Percentiles rank a stretch among this genome's conserved stretches.
Conservation (phyloP, 164 flowering plant species). For the Vitis riparia region DNA sequence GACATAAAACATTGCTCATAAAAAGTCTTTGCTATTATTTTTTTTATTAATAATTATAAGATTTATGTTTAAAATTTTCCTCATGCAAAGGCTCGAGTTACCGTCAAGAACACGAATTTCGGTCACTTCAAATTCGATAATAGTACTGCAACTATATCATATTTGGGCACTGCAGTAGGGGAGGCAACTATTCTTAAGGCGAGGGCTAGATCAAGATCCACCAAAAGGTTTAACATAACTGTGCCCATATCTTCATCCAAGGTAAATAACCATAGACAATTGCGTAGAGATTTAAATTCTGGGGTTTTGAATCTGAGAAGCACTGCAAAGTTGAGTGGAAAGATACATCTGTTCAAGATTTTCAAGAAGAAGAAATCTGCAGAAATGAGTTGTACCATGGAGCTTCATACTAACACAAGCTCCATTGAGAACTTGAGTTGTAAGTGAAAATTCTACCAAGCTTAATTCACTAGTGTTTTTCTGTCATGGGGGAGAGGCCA, state of each 20-base stretch:
- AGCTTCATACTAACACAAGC: too few species aligned
- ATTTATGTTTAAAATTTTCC: too few species aligned
- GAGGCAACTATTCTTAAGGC: background rate
- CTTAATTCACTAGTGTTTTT: too few species aligned
- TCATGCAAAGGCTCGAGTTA: background rate
- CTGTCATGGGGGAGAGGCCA: too few species aligned
- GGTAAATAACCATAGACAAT: background rate
- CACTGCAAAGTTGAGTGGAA: slow-evolving; percentile 16
- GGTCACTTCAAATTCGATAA: background rate
- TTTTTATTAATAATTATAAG: too few species aligned
- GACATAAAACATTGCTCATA: too few species aligned
- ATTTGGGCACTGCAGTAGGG: background rate
- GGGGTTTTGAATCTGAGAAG: slow-evolving; percentile 15
- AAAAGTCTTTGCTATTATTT: too few species aligned
- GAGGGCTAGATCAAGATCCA: background rate
- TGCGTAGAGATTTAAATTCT: background rate
- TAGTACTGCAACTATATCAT: background rate
- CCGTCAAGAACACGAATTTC: background rate
- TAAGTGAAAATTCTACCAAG: too few species aligned
- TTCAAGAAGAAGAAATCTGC: slow-evolving; percentile 6
- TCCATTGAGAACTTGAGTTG: too few species aligned
- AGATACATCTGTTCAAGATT: slow-evolving; percentile 9
- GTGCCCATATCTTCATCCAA: background rate
- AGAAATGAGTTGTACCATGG: background rate
- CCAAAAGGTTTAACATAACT: background rate